Conservation (phyloP, 2,329 filamentous ascomycete species). For the Fusarium vanettenii region DNA sequence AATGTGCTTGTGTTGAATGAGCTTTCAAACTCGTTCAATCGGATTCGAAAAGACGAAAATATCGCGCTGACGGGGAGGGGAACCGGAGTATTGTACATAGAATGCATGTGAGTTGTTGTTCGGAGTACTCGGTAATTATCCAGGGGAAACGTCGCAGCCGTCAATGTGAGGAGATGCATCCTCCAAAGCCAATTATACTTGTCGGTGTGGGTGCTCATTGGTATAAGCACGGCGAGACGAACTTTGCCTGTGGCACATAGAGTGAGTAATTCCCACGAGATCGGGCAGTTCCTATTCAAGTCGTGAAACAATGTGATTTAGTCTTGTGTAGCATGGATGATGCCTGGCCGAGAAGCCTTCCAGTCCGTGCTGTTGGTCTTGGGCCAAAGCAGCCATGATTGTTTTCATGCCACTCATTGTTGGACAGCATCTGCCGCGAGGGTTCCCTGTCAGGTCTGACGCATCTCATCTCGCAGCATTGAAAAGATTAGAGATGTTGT, state of each 20-base stretch:
- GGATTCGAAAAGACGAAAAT: neutral
- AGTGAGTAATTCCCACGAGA: slow-evolving; percentile 2
- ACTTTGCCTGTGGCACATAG: neutral
- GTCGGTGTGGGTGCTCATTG: neutral
- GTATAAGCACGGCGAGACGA: neutral
- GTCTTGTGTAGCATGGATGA: neutral
- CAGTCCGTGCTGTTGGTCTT: neutral
- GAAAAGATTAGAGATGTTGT: neutral
- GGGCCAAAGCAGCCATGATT: neutral
- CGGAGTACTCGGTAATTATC: slow-evolving; percentile 27
- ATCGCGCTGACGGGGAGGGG: neutral
- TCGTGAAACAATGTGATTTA: neutral
- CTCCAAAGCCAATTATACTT: neutral
- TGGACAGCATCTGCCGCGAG: neutral
- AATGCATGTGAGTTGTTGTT: neutral
- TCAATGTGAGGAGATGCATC: neutral
- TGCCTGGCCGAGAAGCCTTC: neutral
- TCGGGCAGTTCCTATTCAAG: neutral
- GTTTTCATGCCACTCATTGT: neutral
- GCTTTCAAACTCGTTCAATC: neutral
- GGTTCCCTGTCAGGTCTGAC: neutral
- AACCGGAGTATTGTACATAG: neutral
- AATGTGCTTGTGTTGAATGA: neutral
- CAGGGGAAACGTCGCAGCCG: slow-evolving; percentile 14
- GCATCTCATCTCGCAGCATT: neutral